phyloP scores from a whole-genome alignment of 2,329 filamentous ascomycete genomes.

The Fusarium verrucosum region DNA sequence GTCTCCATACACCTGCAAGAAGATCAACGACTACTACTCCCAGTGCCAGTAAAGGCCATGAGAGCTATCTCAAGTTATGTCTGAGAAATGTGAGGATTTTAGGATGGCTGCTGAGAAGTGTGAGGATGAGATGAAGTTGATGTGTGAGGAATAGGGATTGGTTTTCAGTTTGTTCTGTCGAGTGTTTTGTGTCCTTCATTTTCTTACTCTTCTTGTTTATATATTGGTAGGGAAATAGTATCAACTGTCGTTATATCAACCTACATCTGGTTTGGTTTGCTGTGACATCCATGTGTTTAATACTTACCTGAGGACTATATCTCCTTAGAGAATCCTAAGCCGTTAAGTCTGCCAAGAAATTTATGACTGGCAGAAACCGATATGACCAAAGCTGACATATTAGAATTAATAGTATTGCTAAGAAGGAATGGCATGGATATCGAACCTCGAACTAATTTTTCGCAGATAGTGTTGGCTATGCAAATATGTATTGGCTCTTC shows the following conservation, averaged over 20 bases:
- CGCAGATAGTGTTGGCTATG: not conserved
- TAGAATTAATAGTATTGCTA: not conserved
- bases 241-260: slow-evolving; percentile 34
- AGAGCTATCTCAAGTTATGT: not conserved
- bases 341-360: not conserved
- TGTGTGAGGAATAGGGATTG: slow-evolving; percentile 3
- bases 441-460: too few relatives aligned
- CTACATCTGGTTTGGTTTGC: not conserved
- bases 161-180: slow-evolving; percentile 10
- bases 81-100: not conserved
- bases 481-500: not conserved
- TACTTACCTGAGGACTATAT: not conserved
- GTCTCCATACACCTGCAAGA: slow-evolving; percentile 49
- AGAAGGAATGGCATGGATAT: not conserved
- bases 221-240: slow-evolving; percentile 23
- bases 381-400: not conserved
- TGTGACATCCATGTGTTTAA: not conserved
- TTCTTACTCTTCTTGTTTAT: slow-evolving; percentile 25
- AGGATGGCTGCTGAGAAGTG: not conserved
- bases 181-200: slow-evolving; percentile 10
- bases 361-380: not conserved
- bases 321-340: not conserved
- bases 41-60: slow-evolving; percentile 51
- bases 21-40: slow-evolving; percentile 52
- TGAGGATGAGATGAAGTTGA: not conserved